Evolutionary conservation across 2,329 filamentous ascomycete species (phyloP), one percentile per base, ranked within the genome.

Genomic region (Cryphonectria japonica): DNA sequence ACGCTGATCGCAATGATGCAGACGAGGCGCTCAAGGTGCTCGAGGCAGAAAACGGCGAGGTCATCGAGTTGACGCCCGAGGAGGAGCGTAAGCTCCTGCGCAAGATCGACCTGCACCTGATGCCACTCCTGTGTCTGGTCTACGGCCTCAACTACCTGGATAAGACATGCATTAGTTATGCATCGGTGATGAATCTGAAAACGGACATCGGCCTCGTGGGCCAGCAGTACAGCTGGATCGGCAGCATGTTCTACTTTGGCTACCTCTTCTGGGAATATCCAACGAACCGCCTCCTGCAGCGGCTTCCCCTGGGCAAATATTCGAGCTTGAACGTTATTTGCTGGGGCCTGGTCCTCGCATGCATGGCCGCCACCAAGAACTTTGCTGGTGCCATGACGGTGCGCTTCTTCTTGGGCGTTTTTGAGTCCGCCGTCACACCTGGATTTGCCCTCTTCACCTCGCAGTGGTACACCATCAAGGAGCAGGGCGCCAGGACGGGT

Each of bases 381-480:
- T 93, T 88, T 75, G 81, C 83, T 0, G 87, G 89, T 1, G 87
- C 89, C 0, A 85, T 92, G 32, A 88, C 88, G 0, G 85, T 92
- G 46, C 86, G 91, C 0, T 90, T 92, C 77, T 88, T 93, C 75
- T 83, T 92, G 0, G 91, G 91, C 39, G 83, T 91, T 0, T 91
- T 91, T 69, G 91, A 93, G 77, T 84, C 89, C 0, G 88, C 90
- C 0, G 89, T 93, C 1, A 91, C 89, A 0, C 91, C 91, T 0
- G 90, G 90, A 0, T 92, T 92, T 75, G 87, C 89, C 0, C 82
- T 93, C 1, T 85, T 93, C 74, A 92, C 90, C 1, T 87, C 84
- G 3, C 89, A 92, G 80, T 93, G 91, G 91, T 93, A 92, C 75
- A 93, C 91, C 0, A 89, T 89, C 78, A 83, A 84, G 68, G 91